Conservation (phyloP, 1,284 basidiomycete genomes). For the Golubevia sp. region DNA sequence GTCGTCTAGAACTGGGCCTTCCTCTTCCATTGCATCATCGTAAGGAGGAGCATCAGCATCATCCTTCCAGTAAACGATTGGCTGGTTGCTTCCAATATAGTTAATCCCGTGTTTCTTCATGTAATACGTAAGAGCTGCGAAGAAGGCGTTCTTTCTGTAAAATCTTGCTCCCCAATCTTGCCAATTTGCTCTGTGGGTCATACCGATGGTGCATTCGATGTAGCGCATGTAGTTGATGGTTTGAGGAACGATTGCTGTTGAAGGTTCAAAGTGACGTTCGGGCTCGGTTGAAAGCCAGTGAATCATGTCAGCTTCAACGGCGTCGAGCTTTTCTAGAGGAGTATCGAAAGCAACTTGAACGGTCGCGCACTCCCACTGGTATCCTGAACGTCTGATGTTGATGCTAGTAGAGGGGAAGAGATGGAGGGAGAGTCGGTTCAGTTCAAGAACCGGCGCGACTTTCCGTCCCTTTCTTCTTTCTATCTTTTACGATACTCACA, state of each 20-base stretch:
- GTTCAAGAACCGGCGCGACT: no score
- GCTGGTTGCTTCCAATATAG: conserved; percentile 39
- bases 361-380: conserved; percentile 47
- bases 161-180: conserved; percentile 56
- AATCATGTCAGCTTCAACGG: conserved; percentile 50
- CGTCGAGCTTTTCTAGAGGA: conserved; percentile 48
- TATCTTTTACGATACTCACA: conserved; percentile 7
- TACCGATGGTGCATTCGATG: conserved; percentile 49
- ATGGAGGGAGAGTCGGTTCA: no score
- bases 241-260: conserved; percentile 46
- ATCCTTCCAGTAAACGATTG: conserved; percentile 46
- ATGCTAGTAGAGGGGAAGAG: background rate
- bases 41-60: conserved; percentile 35
- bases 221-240: conserved; percentile 47
- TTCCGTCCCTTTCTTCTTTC: no score
- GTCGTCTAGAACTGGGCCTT: background rate
- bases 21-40: no score
- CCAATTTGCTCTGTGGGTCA: conserved; percentile 55
- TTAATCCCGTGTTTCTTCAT: conserved; percentile 53
- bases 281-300: conserved; percentile 56
- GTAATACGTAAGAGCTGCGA: conserved; percentile 49
- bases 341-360: conserved; percentile 52
- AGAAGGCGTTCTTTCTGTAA: conserved; percentile 48
- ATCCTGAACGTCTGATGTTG: conserved; percentile 50
- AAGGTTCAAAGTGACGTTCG: conserved; percentile 50